Percentiles rank a stretch among this genome's conserved stretches.
Evolutionary conservation across 345 rosid species (phyloP).

Genomic region (Sonneratia caseolaris): DNA sequence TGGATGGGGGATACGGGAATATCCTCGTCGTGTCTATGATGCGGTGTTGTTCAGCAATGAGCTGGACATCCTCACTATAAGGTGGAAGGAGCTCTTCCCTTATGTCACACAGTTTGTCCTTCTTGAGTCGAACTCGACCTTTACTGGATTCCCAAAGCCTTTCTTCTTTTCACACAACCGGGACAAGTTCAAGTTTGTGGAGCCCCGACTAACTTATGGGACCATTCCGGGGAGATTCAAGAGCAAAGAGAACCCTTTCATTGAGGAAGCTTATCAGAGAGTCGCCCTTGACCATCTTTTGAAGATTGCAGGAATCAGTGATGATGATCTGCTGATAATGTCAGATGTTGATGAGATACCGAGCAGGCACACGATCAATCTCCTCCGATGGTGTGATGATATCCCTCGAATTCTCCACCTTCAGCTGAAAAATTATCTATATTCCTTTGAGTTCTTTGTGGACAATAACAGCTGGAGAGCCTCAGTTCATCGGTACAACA

Average conservation of each 20-base stretch:
- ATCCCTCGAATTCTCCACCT: conserved; percentile 60
- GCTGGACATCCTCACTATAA: conserved; percentile 8
- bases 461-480: conserved; percentile 85
- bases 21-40: conserved; percentile 9
- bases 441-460: conserved; percentile 70
- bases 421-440: conserved; percentile 62
- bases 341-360: conserved; percentile 92
- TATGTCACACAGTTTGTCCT: conserved; percentile 10
- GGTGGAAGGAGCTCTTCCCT: conserved; percentile 13
- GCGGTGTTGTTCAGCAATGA: conserved; percentile 10
- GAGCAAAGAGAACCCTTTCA: conserved; percentile 8
- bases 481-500: conserved; percentile 56
- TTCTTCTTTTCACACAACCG: neutral
- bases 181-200: neutral
- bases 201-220: neutral
- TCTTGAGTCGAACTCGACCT: neutral
- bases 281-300: conserved; percentile 6
- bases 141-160: neutral
- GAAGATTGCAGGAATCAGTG: conserved; percentile 27
- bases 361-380: conserved; percentile 73
- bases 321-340: conserved; percentile 79
- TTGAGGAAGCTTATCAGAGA: conserved; percentile 12
- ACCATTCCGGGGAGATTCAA: neutral
- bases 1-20: conserved; percentile 4
- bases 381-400: conserved; percentile 74